Conservation (phyloP, 257 asterid genomes). For the Solanum infundibuliforme region DNA sequence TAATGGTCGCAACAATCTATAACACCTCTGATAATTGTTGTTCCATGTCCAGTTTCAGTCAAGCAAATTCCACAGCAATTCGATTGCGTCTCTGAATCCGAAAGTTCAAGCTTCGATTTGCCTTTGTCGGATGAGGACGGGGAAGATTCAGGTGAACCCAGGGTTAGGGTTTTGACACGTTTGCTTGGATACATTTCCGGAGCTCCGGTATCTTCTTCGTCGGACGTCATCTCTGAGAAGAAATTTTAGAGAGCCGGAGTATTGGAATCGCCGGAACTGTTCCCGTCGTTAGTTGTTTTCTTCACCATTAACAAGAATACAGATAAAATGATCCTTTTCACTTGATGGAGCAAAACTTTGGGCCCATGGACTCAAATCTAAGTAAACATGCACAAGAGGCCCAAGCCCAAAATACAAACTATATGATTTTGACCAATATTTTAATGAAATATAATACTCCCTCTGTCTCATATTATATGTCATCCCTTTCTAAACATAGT, state of each 20-base stretch:
- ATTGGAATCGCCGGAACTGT: background rate
- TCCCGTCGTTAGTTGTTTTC: background rate
- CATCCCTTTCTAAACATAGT: too few species aligned
- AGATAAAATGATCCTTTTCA: background rate
- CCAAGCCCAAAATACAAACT: background rate
- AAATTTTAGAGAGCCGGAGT: background rate
- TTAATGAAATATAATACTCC: too few species aligned
- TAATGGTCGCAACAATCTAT: constrained; percentile 64
- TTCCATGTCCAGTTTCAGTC: constrained; percentile 26
- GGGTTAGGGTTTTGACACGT: constrained; percentile 6
- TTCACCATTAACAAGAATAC: background rate
- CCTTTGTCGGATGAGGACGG: constrained; percentile 11
- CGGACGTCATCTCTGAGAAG: background rate
- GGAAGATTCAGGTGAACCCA: background rate
- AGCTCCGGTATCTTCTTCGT: background rate
- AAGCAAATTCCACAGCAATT: constrained; percentile 60
- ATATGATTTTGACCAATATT: background rate
- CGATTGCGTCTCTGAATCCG: constrained; percentile 5
- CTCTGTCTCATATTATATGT: too few species aligned
- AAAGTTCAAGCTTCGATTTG: constrained; percentile 18
- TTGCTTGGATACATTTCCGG: background rate
- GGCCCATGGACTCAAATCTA: background rate
- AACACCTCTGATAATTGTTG: constrained; percentile 36
- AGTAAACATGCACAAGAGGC: background rate
- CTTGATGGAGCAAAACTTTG: background rate